Evolutionary conservation across 805 yeast genomes (phyloP).

Genomic region (Scheffersomyces ergatensis): DNA sequence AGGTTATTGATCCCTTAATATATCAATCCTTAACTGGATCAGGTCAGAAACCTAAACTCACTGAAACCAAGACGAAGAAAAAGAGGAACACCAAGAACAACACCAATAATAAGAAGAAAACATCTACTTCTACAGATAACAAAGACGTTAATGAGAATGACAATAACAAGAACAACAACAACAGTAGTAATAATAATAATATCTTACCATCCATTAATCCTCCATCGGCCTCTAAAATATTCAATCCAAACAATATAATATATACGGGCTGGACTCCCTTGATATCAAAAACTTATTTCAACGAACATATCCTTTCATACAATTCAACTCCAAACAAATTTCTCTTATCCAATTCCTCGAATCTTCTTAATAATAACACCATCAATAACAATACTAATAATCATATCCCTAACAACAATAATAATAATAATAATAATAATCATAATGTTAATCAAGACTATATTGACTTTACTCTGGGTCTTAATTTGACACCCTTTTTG

Average conservation of each 20-base stretch:
- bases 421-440: background rate
- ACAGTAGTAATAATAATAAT: background rate
- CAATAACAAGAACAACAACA: background rate
- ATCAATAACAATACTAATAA: background rate
- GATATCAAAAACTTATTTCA: conserved; percentile 33
- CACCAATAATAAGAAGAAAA: conserved; percentile 1
- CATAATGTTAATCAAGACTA: conserved; percentile 3
- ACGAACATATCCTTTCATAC: conserved; percentile 30
- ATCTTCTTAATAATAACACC: background rate
- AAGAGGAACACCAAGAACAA: background rate
- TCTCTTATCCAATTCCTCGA: conserved; percentile 9
- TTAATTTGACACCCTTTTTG: conserved; percentile 41
- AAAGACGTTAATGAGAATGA: no score
- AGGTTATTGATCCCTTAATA: conserved; percentile 32
- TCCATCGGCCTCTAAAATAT: conserved; percentile 20
- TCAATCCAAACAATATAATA: conserved; percentile 11
- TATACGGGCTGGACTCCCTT: conserved; percentile 44
- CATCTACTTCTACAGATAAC: background rate
- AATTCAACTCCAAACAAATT: conserved; percentile 36
- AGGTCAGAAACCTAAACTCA: conserved; percentile 1
- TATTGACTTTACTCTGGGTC: conserved; percentile 16
- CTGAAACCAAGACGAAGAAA: background rate
- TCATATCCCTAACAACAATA: conserved; percentile 3
- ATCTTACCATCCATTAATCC: conserved; percentile 8
- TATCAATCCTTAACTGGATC: conserved; percentile 12